Base-by-base conservation (phyloP, 768 basidiomycete genomes). In the Termitomyces sp. region DNA sequence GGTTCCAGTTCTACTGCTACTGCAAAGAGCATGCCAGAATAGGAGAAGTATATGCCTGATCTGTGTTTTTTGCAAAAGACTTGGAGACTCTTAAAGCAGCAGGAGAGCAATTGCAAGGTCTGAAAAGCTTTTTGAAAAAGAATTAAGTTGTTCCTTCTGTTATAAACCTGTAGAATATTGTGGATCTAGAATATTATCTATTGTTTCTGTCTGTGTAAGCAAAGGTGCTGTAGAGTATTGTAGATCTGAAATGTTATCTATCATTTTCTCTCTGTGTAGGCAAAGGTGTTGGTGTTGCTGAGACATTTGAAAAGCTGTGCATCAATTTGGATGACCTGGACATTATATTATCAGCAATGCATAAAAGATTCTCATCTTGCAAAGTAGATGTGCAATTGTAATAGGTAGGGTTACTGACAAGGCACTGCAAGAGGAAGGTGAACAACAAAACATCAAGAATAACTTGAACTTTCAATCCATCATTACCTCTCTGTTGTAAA, bases 1-100 rank as follows among this genome's bases (percentile, higher is more conserved):
- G 1, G 31, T 52, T 63, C 34, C 38, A 96, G 92, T 98, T 98
- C 76, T 98, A 96, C 75, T 94, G 92, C 69, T 20, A 20, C 20
- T 20, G 20, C 20, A 82, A 87, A 66, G 91, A 93, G 59, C 95
- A 98, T 70, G 81, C 86, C 31, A 74, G 75, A 60, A 92, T 96
- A 57, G 96, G 96, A 31, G 94, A 96, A 73, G 87, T 79, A 51
- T 96, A 88, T 70, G 87, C 84, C 29, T 84, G 94, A 59, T 98
- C 98, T 71, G 89, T 94, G n/a, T n/a, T n/a, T 95, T 97, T 80
- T 98, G 97, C 82, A 20, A 99, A 99, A 71, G 96, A 98, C 68
- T 64, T 86, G 20, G 92, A 92, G 45, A 96, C 94, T 0, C 81
- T 99, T 15, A 82, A n/a, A 78, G 79, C 76, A 25, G 97, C 97